These are phyloP conservation scores for Cordyceps militaris DNA, from an alignment of 2,329 filamentous ascomycete genomes.

Conservation along the genomic window DNA sequence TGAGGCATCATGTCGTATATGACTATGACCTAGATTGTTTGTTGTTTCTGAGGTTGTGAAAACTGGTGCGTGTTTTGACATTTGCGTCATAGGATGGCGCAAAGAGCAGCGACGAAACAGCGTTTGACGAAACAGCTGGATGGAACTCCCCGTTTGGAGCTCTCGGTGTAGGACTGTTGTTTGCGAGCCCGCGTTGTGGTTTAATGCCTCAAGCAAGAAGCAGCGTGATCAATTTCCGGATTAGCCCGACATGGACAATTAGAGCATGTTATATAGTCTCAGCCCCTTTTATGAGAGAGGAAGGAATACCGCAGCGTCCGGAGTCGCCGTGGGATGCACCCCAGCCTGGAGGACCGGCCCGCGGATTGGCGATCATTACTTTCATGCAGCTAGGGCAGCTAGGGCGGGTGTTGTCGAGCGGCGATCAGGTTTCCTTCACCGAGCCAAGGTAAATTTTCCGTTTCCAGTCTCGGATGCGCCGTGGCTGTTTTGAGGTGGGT, in stretches of 20 bases:
- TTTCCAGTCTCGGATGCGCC: not conserved
- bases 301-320: not conserved
- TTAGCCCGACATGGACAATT: not conserved
- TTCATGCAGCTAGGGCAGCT: not conserved
- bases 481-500: not conserved
- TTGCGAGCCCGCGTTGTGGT: not conserved
- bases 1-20: not conserved
- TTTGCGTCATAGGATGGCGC: not conserved
- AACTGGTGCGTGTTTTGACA: too few species aligned
- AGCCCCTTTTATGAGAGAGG: not conserved
- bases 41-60: too few species aligned
- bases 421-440: not conserved
- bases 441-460: not conserved
- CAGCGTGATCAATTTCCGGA: not conserved
- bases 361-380: not conserved
- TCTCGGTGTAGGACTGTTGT: not conserved
- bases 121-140: not conserved
- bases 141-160: not conserved
- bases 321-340: not conserved
- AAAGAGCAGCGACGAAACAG: too few species aligned
- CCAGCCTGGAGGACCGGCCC: slow-evolving; percentile 1
- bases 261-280: not conserved
- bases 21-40: too few species aligned
- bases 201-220: slow-evolving; percentile 7
- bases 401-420: not conserved